These are phyloP conservation scores for Gossypium trilobum DNA, from an alignment of 441 rosid species.

Conservation along the genomic window DNA sequence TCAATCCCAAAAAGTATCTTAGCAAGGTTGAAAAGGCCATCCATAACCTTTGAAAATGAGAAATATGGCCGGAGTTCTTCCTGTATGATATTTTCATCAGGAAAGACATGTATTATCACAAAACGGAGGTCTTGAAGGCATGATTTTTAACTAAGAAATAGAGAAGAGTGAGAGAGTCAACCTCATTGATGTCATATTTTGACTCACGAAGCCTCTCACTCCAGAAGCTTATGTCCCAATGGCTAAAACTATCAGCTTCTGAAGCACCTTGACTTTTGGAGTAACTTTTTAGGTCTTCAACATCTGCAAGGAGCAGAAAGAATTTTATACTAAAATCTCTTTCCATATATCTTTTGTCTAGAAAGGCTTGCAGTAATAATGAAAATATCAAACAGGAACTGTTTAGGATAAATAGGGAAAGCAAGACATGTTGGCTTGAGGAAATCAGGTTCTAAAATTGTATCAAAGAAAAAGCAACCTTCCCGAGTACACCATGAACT, in stretches of 20 bases:
- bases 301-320: conserved; percentile 34
- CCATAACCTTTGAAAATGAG: conserved; percentile 90
- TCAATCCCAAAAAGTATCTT: conserved; percentile 61
- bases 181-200: conserved; percentile 83
- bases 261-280: conserved; percentile 59
- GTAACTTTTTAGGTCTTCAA: conserved; percentile 66
- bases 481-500: neutral
- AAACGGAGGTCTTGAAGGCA: neutral
- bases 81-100: conserved; percentile 28
- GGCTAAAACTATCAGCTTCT: conserved; percentile 58
- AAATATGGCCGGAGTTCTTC: conserved; percentile 86
- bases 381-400: neutral
- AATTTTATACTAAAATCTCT: neutral
- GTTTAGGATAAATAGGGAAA: neutral
- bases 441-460: neutral
- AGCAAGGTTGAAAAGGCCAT: conserved; percentile 76
- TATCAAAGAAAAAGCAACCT: neutral
- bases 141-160: neutral
- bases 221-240: conserved; percentile 84
- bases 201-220: conserved; percentile 92
- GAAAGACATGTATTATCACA: neutral
- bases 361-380: neutral
- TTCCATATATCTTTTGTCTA: neutral
- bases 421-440: neutral
- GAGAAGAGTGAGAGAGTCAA: conserved; percentile 19